These are phyloP conservation scores for Picochlorum sp. DNA, from an alignment of 139 green algal genomes.

Conservation along the genomic window DNA sequence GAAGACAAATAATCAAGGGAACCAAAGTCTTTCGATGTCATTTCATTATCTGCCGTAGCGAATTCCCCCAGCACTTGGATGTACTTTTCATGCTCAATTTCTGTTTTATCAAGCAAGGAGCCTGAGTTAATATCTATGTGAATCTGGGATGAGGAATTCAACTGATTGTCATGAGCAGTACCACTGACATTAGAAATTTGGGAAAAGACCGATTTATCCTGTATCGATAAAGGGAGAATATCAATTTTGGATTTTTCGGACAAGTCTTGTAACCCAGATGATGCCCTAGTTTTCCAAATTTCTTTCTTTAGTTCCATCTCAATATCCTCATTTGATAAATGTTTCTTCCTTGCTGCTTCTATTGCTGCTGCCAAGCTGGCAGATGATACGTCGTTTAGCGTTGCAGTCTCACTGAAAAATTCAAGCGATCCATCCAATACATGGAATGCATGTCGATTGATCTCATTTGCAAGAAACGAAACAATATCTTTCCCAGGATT, in stretches of 20 bases:
- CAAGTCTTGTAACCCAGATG: conserved; percentile 15
- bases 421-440: conserved; percentile 13
- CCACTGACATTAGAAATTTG: neutral
- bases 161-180: conserved; percentile 9
- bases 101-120: no score
- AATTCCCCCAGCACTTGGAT: neutral
- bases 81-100: neutral
- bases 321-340: neutral
- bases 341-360: neutral
- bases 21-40: conserved; percentile 12
- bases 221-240: conserved; percentile 1
- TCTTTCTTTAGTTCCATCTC: neutral
- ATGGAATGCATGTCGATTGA: conserved; percentile 20
- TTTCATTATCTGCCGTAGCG: conserved; percentile 6
- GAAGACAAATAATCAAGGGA: conserved; percentile 4
- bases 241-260: neutral
- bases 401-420: neutral
- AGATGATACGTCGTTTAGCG: no score
- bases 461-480: conserved; percentile 9
- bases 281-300: conserved; percentile 12
- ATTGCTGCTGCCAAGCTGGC: conserved; percentile 5
- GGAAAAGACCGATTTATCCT: neutral
- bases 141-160: no score
- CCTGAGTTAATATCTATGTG: no score
- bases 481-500: neutral